Conservation (phyloP, 176 grass and related monocot species). For the Oryza punctata region DNA sequence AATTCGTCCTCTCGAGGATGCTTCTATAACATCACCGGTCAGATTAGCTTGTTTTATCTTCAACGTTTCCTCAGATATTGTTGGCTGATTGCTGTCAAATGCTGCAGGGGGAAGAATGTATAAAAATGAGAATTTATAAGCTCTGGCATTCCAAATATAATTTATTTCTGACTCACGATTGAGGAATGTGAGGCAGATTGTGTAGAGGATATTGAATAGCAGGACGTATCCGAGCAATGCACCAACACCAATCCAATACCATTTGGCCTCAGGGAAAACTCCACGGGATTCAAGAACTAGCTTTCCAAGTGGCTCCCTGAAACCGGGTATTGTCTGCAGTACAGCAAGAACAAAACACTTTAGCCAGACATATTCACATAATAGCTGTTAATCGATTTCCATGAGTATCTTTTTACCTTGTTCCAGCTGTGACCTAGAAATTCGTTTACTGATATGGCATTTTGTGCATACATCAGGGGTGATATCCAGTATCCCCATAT, state of each 20-base stretch:
- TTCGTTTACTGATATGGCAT: conserved; percentile 79
- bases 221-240: conserved; percentile 69
- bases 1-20: conserved; percentile 40
- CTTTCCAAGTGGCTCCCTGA: conserved; percentile 48
- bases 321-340: conserved; percentile 17
- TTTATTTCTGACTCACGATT: conserved; percentile 50
- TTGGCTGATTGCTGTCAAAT: conserved; percentile 65
- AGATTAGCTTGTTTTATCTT: conserved; percentile 69
- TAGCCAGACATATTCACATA: conserved; percentile 13
- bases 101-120: conserved; percentile 38
- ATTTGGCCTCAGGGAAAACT: conserved; percentile 67
- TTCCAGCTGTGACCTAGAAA: conserved; percentile 74
- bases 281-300: conserved; percentile 60
- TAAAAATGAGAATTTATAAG: conserved; percentile 20
- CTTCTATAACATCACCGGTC: conserved; percentile 66
- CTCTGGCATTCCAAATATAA: neutral
- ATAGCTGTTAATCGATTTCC: neutral
- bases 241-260: conserved; percentile 85
- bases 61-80: conserved; percentile 66
- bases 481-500: conserved; percentile 89
- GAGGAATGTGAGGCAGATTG: conserved; percentile 72
- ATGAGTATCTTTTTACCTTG: conserved; percentile 43
- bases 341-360: conserved; percentile 26
- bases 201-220: conserved; percentile 77
- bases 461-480: conserved; percentile 78